Conservation (phyloP, 306 rosid species). For the Pueraria montana region DNA sequence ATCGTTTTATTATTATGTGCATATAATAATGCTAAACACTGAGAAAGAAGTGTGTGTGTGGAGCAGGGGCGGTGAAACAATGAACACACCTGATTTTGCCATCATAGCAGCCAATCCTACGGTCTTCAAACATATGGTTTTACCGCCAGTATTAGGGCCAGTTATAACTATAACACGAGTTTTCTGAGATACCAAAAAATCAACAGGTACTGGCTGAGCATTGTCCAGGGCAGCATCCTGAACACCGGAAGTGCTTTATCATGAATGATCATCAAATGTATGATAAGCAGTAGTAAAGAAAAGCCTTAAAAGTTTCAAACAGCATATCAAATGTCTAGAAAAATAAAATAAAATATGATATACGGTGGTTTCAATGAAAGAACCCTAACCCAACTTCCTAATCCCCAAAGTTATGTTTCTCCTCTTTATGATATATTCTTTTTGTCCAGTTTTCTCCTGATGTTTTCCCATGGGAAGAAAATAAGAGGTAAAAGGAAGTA, state of each 20-base stretch:
- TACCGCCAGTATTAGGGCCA: slow-evolving; percentile 97
- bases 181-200: slow-evolving; percentile 71
- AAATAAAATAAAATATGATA: slow-evolving; percentile 27
- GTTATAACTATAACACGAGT: slow-evolving; percentile 87
- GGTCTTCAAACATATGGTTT: slow-evolving; percentile 93
- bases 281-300: slow-evolving; percentile 23
- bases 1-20: neutral
- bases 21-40: slow-evolving; percentile 7
- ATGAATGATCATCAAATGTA: slow-evolving; percentile 43
- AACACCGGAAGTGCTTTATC: slow-evolving; percentile 47
- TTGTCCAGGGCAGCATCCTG: slow-evolving; percentile 71
- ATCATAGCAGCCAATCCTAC: slow-evolving; percentile 95
- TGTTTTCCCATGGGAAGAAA: slow-evolving; percentile 30
- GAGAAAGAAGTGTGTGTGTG: neutral
- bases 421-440: slow-evolving; percentile 43
- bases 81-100: slow-evolving; percentile 91
- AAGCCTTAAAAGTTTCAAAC: neutral
- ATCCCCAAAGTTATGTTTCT: slow-evolving; percentile 38
- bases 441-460: neutral
- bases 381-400: slow-evolving; percentile 16
- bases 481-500: slow-evolving; percentile 2
- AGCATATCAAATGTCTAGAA: slow-evolving; percentile 38
- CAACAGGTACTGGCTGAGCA: slow-evolving; percentile 83
- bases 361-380: neutral
- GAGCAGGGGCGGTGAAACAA: neutral